Base-by-base conservation (phyloP, 352 stramenopile species). In the Phytophthora citrophthora region DNA sequence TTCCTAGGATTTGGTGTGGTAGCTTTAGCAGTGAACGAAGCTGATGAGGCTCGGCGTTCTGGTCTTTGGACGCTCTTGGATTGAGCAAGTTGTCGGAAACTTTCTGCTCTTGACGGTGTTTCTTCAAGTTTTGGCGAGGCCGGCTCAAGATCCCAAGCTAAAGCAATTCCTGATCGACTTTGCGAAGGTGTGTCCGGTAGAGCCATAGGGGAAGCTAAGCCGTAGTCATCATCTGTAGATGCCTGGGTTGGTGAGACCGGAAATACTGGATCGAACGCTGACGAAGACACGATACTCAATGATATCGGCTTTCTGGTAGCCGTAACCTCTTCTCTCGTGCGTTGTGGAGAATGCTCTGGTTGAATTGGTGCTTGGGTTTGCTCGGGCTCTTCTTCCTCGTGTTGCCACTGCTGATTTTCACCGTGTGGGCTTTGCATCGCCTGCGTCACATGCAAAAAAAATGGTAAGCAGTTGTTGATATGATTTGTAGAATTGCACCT, bases 401-500 rank as follows among this genome's bases (percentile, higher is more conserved):
- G 54, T 61, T 70, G 64, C 80, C 83, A 89, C 34, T 86, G 75
- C 44, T 85, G 75, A 15, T 68, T 76, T 39, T 70, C 75, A 0
- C 81, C 85, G 23, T 91, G 85, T 4, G 85, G 85, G 50, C 85
- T 94, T 54, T 91, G 83, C 16, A 93, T 50, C 6, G 85, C 85
- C 84, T 93, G 47, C n/a, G 63, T 50, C 1, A 39, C 9, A 47
- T 16, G 45, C 11, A 20, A 45, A 23, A 15, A 31, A n/a, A 39
- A 20, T 20, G 7, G 38, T 63, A 20, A 64, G 54, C 18, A 36
- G 24, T 53, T 10, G 15, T 36, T 3, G 16, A 43, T 15, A 2
- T 12, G 23, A 61, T n/a, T 8, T 10, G 15, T 8, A 24, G 24
- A 10, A 12, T 18, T 54, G 4, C 31, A 38, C 69, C 20, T 20